Evolutionary conservation across 2,329 filamentous ascomycete species (phyloP).

Genomic region (Sporothrix euskadiensis): DNA sequence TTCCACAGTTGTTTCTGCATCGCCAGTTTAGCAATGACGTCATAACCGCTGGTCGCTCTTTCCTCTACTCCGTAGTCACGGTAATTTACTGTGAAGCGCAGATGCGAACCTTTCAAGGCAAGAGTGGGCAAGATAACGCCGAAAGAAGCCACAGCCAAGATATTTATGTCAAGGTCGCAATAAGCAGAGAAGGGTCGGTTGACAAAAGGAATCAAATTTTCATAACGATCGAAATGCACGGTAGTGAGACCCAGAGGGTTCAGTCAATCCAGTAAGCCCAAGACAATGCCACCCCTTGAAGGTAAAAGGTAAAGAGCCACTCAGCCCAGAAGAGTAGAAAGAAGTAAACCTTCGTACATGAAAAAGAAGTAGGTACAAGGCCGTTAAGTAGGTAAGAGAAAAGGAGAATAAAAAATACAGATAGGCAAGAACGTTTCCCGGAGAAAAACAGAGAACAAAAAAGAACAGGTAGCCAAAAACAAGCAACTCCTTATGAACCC

Average conservation of each 20-base stretch:
- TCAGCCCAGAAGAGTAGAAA: neutral
- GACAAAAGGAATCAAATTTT: neutral
- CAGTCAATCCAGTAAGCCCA: slow-evolving; percentile 15
- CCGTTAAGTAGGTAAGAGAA: neutral
- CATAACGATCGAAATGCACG: neutral
- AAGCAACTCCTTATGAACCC: slow-evolving; percentile 20
- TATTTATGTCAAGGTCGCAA: neutral
- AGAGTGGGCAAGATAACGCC: neutral
- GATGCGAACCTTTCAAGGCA: neutral
- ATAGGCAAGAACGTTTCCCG: neutral
- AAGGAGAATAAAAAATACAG: neutral
- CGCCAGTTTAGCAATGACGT: neutral
- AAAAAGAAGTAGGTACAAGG: neutral
- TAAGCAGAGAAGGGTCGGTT: neutral
- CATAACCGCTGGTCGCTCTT: neutral
- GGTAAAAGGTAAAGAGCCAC: neutral
- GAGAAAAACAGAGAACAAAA: neutral
- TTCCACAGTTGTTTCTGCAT: neutral
- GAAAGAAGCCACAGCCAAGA: neutral
- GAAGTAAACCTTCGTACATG: neutral
- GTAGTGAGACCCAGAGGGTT: neutral
- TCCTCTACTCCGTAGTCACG: neutral
- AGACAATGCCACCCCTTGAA: slow-evolving; percentile 9
- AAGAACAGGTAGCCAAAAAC: neutral
- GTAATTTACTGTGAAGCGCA: neutral